Percentiles rank a stretch among this genome's conserved stretches.
Conservation (phyloP, 2,329 filamentous ascomycete genomes). For the Alternaria longipes region DNA sequence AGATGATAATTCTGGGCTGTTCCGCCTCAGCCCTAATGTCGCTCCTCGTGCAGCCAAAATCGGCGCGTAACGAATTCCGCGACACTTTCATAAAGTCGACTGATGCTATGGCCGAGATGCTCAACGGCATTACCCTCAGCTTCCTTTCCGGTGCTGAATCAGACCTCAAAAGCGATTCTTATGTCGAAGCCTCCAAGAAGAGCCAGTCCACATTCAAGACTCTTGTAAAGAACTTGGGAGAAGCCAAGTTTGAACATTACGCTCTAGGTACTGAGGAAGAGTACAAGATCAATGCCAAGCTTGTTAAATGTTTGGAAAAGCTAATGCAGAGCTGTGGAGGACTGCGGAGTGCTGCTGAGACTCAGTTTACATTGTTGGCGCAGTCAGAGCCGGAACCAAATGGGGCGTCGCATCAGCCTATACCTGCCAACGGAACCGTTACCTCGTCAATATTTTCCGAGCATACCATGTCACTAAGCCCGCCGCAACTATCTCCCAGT, state of each 20-base stretch:
- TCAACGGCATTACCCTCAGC: constrained; percentile 80
- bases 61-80: constrained; percentile 77
- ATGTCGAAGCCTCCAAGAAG: constrained; percentile 67
- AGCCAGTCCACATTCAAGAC: constrained; percentile 74
- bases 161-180: constrained; percentile 74
- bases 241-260: constrained; percentile 91
- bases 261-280: constrained; percentile 79
- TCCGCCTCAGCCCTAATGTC: constrained; percentile 62
- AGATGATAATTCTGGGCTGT: constrained; percentile 66
- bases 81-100: constrained; percentile 78
- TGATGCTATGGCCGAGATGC: constrained; percentile 78
- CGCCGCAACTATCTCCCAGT: constrained; percentile 41
- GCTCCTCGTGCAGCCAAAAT: constrained; percentile 78
- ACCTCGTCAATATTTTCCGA: constrained; percentile 40
- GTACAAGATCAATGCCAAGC: constrained; percentile 78
- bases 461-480: constrained; percentile 31
- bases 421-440: constrained; percentile 28
- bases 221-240: constrained; percentile 79
- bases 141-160: constrained; percentile 86
- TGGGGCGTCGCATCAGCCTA: constrained; percentile 22
- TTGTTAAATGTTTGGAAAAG: constrained; percentile 85
- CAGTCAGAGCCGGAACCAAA: constrained; percentile 58
- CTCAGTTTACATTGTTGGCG: constrained; percentile 84
- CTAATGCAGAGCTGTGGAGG: constrained; percentile 91
- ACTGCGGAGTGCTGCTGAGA: constrained; percentile 84